These are phyloP conservation scores for Metschnikowia baotianmanensis DNA, from an alignment of 805 yeast species.

Conservation along the genomic window DNA sequence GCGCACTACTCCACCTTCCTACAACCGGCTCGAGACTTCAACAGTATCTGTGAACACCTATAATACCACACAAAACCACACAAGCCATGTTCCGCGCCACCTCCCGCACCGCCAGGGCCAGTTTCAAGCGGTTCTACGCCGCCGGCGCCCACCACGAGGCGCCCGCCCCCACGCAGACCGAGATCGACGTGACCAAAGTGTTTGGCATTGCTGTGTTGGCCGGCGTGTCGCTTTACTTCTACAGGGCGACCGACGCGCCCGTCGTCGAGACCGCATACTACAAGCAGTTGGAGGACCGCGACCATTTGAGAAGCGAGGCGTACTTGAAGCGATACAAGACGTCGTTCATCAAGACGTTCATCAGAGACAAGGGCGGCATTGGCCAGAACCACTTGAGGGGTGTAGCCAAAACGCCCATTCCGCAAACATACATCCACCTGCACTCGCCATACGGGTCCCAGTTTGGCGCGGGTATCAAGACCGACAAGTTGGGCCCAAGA, in stretches of 20 bases:
- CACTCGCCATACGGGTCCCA: conserved; percentile 42
- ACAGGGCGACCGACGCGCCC: conserved; percentile 28
- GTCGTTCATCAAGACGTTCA: conserved; percentile 41
- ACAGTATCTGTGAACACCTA: not conserved
- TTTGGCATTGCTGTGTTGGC: conserved; percentile 41
- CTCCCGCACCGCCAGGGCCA: conserved; percentile 16
- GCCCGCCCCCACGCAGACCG: conserved; percentile 22
- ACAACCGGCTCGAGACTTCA: too few relatives aligned
- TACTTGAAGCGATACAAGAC: conserved; percentile 39
- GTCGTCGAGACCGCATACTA: conserved; percentile 37
- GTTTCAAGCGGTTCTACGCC: conserved; percentile 17
- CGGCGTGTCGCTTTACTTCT: conserved; percentile 30
- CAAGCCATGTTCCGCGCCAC: conserved; percentile 18
- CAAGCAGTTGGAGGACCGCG: conserved; percentile 32
- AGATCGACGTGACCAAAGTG: conserved; percentile 40
- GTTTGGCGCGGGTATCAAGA: conserved; percentile 45
- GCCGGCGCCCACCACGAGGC: conserved; percentile 16
- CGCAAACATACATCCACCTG: conserved; percentile 36
- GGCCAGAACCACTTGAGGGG: conserved; percentile 43
- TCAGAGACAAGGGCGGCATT: conserved; percentile 45
- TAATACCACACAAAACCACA: conserved; percentile 1
- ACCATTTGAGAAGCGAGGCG: conserved; percentile 34
- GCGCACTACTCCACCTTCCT: not conserved
- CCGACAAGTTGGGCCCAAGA: conserved; percentile 45
- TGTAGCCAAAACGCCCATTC: conserved; percentile 28